phyloP scores from a whole-genome alignment of 176 grass and related monocot species.

The Pharus latifolius region DNA sequence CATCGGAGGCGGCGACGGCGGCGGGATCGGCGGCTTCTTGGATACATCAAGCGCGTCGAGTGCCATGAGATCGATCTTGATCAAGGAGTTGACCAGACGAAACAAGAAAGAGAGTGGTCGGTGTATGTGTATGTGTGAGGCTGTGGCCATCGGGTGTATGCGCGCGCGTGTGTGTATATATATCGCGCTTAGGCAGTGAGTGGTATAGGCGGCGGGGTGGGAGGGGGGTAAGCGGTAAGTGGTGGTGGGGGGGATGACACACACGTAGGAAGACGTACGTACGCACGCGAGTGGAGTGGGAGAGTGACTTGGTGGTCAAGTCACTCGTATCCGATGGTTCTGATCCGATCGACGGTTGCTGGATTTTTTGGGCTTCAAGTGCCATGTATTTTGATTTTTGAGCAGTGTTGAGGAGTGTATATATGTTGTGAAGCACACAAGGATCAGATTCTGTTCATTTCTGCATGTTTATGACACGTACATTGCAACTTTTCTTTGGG shows the following conservation, averaged over 20 bases:
- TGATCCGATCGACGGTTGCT: background rate
- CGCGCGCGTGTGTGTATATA: conserved; percentile 20
- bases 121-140: conserved; percentile 23
- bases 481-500: background rate
- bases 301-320: conserved; percentile 27
- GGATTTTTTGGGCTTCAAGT: background rate
- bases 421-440: background rate
- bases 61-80: conserved; percentile 23
- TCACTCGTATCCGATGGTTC: background rate
- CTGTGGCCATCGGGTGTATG: conserved; percentile 10
- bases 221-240: background rate
- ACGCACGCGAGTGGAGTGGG: background rate
- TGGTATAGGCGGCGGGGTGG: background rate
- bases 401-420: background rate
- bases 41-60: conserved; percentile 16
- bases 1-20: conserved; percentile 19
- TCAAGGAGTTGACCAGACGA: conserved; percentile 33
- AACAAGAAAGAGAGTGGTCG: conserved; percentile 40
- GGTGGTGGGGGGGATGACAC: background rate
- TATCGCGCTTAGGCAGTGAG: background rate
- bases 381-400: background rate
- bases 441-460: background rate
- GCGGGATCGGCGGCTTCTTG: conserved; percentile 9
- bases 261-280: background rate
- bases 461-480: background rate